Conservation (phyloP, 805 yeast species). For the Pichia californica region DNA sequence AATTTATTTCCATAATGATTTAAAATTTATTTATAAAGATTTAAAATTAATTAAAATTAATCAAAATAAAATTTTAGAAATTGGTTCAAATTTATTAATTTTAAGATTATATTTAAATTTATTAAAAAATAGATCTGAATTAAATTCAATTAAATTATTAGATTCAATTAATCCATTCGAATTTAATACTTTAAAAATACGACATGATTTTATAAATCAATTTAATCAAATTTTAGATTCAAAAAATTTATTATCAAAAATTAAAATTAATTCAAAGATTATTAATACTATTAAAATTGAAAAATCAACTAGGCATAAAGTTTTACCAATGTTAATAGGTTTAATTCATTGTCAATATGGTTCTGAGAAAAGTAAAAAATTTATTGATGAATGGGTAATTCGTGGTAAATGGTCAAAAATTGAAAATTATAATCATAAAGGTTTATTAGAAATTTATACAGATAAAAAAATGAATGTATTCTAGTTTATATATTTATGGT, state of each 20-base stretch:
- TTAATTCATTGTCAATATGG: conserved; percentile 24
- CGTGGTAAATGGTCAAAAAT: conserved; percentile 16
- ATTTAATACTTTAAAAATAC: conserved; percentile 6
- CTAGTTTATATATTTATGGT: conserved; percentile 1
- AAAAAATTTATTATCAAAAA: conserved; percentile 6
- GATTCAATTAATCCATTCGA: conserved; percentile 2
- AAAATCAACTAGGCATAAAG: conserved; percentile 14
- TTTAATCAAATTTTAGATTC: conserved; percentile 14
- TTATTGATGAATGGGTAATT: conserved; percentile 25
- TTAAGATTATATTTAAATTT: conserved; percentile 5
- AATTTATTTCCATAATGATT: conserved; percentile 14
- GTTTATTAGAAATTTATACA: conserved; percentile 20
- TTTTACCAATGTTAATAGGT: conserved; percentile 22
- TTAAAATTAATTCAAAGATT: neutral
- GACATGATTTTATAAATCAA: conserved; percentile 21
- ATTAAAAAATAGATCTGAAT: neutral
- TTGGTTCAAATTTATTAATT: conserved; percentile 10
- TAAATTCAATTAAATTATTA: neutral
- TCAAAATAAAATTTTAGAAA: conserved; percentile 9
- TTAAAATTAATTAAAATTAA: neutral
- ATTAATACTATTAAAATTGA: conserved; percentile 17
- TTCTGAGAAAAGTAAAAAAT: conserved; percentile 12
- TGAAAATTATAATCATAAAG: conserved; percentile 21
- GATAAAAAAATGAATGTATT: conserved; percentile 8
- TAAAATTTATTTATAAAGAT: neutral